Conservation (phyloP, 2,329 filamentous ascomycete species). For the Lithohypha guttulata region DNA sequence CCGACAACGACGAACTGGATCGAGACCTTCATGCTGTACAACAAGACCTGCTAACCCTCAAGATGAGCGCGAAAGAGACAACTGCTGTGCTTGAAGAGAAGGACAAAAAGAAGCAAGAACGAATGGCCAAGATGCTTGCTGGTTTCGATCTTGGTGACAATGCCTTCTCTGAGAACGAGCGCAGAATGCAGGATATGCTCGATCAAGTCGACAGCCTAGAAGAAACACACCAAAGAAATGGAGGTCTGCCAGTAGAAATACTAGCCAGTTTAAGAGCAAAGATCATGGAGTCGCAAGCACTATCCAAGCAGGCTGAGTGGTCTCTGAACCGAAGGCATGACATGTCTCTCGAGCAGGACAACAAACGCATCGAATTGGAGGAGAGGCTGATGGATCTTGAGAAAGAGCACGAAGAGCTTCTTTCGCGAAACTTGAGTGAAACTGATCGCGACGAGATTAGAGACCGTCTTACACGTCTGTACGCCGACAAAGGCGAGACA, state of each 20-base stretch:
- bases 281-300: slow-evolving; percentile 79
- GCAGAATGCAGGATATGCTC: slow-evolving; percentile 71
- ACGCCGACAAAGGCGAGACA: slow-evolving; percentile 61
- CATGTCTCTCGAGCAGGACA: slow-evolving; percentile 54
- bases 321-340: slow-evolving; percentile 62
- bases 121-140: slow-evolving; percentile 99
- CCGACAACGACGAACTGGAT: slow-evolving; percentile 88
- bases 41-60: slow-evolving; percentile 81
- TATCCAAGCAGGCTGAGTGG: slow-evolving; percentile 84
- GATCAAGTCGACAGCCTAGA: slow-evolving; percentile 70
- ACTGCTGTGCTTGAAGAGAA: slow-evolving; percentile 87
- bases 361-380: slow-evolving; percentile 62
- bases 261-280: slow-evolving; percentile 65
- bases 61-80: slow-evolving; percentile 92
- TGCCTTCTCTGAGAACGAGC: slow-evolving; percentile 87
- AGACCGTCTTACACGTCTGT: slow-evolving; percentile 63
- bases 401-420: slow-evolving; percentile 70
- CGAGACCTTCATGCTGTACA: slow-evolving; percentile 88
- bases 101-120: slow-evolving; percentile 96
- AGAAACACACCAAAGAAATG: slow-evolving; percentile 64
- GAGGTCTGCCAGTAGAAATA: slow-evolving; percentile 70
- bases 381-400: slow-evolving; percentile 63
- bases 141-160: slow-evolving; percentile 90
- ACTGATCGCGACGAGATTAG: slow-evolving; percentile 78
- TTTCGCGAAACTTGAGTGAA: slow-evolving; percentile 68